Conservation (phyloP, 2,329 filamentous ascomycete genomes). For the Diplodia scrobiculata region DNA sequence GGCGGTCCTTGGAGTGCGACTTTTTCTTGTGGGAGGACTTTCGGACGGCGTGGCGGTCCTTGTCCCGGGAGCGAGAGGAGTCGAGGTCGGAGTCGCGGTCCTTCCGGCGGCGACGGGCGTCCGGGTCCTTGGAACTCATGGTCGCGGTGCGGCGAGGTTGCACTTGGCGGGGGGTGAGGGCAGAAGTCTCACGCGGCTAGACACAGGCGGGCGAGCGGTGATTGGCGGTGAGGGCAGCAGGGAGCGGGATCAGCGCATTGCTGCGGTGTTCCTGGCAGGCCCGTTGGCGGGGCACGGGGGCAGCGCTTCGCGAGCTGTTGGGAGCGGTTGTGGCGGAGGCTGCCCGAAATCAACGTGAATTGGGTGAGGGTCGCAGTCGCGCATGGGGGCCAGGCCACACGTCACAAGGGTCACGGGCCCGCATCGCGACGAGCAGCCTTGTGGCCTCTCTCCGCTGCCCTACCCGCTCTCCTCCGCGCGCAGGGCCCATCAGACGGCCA, state of each 20-base stretch:
- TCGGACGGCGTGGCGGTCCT: constrained; percentile 36
- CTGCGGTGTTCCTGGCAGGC: constrained; percentile 22
- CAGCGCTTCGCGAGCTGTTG: constrained; percentile 21
- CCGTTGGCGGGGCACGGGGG: neutral
- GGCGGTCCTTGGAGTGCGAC: constrained; percentile 36
- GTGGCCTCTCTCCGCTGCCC: neutral
- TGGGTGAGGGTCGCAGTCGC: neutral
- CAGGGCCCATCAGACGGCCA: neutral
- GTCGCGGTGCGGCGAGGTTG: constrained; percentile 25
- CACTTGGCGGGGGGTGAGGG: constrained; percentile 22
- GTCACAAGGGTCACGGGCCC: constrained; percentile 13
- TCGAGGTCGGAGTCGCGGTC: constrained; percentile 39
- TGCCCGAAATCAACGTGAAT: neutral
- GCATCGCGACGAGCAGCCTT: neutral
- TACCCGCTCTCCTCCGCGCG: neutral
- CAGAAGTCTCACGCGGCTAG: constrained; percentile 28
- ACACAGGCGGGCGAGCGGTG: constrained; percentile 16
- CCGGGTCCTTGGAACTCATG: constrained; percentile 35
- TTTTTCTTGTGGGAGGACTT: constrained; percentile 37
- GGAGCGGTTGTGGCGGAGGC: constrained; percentile 2
- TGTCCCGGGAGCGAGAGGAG: constrained; percentile 34
- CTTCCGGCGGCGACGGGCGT: constrained; percentile 45
- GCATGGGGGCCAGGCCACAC: neutral
- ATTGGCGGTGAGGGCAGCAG: constrained; percentile 23
- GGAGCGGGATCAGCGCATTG: constrained; percentile 26